A percentile compares a stretch with the other conserved stretches of the same genome.
phyloP scores from a whole-genome alignment of 257 asterid species.

The Agastache rugosa region DNA sequence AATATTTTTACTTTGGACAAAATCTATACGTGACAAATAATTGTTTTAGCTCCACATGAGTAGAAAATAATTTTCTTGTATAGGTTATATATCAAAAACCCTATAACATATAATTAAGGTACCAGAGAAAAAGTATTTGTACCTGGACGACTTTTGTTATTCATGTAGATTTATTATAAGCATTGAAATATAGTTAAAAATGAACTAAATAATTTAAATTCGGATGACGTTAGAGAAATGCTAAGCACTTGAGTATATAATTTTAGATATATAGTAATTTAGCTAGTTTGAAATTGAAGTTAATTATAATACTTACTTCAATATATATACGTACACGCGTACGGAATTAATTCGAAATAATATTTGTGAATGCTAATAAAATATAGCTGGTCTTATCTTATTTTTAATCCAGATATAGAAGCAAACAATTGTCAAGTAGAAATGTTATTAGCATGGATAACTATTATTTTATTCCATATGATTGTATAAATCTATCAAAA shows the following conservation, averaged over 20 bases:
- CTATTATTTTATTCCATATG: too few species aligned
- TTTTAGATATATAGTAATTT: too few species aligned
- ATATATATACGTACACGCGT: too few species aligned
- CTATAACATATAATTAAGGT: background rate
- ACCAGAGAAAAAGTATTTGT: background rate
- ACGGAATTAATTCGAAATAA: too few species aligned
- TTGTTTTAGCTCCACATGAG: constrained; percentile 10
- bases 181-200: background rate
- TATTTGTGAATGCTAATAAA: too few species aligned
- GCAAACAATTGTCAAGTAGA: too few species aligned
- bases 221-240: background rate
- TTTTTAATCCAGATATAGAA: too few species aligned
- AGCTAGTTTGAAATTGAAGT: too few species aligned
- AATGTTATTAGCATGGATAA: too few species aligned
- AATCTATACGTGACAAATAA: constrained; percentile 13
- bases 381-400: too few species aligned
- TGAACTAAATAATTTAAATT: background rate
- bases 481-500: too few species aligned
- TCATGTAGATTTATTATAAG: background rate
- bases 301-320: too few species aligned
- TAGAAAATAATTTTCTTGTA: constrained; percentile 1
- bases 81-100: background rate
- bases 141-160: background rate
- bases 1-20: constrained; percentile 25
- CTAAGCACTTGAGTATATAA: background rate